These are phyloP conservation scores for Uronychia binucleata DNA, from an alignment of 73 alveolate species.

Conservation along the genomic window DNA sequence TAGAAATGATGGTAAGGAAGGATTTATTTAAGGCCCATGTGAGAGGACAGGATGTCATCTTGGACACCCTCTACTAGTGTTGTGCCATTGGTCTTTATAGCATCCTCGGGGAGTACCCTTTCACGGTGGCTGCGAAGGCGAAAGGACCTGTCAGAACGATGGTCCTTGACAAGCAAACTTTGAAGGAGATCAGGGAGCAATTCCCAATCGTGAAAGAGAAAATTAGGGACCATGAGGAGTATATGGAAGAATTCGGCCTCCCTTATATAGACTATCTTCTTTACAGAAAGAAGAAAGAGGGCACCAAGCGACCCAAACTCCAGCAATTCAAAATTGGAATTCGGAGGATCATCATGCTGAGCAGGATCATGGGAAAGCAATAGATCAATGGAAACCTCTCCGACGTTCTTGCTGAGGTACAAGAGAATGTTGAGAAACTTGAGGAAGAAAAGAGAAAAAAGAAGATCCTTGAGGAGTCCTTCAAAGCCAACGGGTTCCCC, in stretches of 20 bases:
- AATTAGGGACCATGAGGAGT: constrained; percentile 1
- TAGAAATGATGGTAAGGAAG: constrained; percentile 10
- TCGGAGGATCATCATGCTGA: not conserved
- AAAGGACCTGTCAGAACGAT: not conserved
- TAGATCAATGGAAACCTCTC: not conserved
- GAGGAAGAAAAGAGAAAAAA: not conserved
- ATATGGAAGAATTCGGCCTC: constrained; percentile 14
- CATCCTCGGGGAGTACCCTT: constrained; percentile 23
- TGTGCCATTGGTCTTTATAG: constrained; percentile 26
- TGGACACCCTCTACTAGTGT: constrained; percentile 21
- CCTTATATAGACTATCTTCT: constrained; percentile 24
- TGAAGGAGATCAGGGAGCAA: not conserved
- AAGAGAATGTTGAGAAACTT: not conserved
- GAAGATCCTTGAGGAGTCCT: not conserved
- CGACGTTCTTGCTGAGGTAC: not conserved
- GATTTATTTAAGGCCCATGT: not conserved
- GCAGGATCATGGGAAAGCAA: not conserved
- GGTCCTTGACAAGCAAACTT: not conserved
- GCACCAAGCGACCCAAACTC: not conserved
- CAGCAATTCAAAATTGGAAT: not conserved
- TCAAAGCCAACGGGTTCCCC: not conserved
- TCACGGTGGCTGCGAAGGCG: constrained; percentile 21
- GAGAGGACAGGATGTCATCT: constrained; percentile 5
- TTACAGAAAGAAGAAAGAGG: not conserved
- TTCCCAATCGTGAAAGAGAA: not conserved